phyloP scores from a whole-genome alignment of 1,284 basidiomycete genomes.

The Cryptococcus jaspeensis region DNA sequence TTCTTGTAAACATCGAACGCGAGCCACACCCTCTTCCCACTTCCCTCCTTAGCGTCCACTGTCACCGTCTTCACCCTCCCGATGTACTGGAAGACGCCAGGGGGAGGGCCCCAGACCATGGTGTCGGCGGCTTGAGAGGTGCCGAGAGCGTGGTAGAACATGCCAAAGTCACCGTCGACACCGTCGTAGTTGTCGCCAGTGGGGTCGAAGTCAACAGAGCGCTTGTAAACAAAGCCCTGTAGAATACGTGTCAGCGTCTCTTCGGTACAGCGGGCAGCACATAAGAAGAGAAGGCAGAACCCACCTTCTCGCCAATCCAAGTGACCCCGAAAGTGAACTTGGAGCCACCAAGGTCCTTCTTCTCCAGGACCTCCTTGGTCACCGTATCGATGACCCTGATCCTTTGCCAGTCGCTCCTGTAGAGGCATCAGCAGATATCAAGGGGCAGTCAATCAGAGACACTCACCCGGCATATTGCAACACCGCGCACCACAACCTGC shows the following conservation, averaged over 20 bases:
- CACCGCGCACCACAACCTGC: conserved; percentile 14
- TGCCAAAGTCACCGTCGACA: conserved; percentile 17
- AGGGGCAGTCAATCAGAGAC: not conserved
- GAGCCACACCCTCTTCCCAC: conserved; percentile 7
- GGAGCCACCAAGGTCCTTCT: conserved; percentile 12
- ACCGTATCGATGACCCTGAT: conserved; percentile 16
- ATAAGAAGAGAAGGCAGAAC: not conserved
- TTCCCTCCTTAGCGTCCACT: not conserved
- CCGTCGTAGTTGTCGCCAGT: not conserved
- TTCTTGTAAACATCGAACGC: conserved; percentile 19
- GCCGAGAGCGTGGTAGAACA: conserved; percentile 19
- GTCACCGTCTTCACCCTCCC: conserved; percentile 5
- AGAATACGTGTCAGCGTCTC: not conserved
- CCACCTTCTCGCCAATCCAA: conserved; percentile 17
- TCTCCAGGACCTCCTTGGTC: conserved; percentile 13
- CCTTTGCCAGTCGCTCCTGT: conserved; percentile 22
- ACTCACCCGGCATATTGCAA: conserved; percentile 19
- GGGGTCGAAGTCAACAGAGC: conserved; percentile 3
- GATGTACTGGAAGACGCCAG: conserved; percentile 3
- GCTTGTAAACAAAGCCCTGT: conserved; percentile 22
- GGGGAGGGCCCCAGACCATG: conserved; percentile 3
- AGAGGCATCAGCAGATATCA: not conserved
- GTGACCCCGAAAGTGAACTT: conserved; percentile 24
- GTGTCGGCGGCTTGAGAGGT: conserved; percentile 15
- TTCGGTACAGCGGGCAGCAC: not conserved